phyloP scores from a whole-genome alignment of 768 basidiomycete species.

The Agrocybe praecox region DNA sequence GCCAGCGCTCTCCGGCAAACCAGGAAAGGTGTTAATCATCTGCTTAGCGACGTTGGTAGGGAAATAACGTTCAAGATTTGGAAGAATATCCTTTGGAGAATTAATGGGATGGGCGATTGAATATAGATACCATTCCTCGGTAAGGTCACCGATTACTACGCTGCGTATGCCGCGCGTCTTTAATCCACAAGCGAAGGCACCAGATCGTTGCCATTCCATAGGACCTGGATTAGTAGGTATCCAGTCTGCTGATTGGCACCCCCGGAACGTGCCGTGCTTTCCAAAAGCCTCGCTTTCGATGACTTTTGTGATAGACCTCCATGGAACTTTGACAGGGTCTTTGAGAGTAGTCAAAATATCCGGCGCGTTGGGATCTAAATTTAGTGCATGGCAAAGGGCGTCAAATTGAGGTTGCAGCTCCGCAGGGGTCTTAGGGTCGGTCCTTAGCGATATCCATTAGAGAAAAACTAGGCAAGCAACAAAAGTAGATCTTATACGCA shows the following conservation, averaged over 20 bases:
- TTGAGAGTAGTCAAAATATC: slow-evolving; percentile 53
- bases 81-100: slow-evolving; percentile 49
- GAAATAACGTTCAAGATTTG: slow-evolving; percentile 66
- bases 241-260: slow-evolving; percentile 63
- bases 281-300: slow-evolving; percentile 64
- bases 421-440: slow-evolving; percentile 58
- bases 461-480: not conserved
- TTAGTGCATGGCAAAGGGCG: slow-evolving; percentile 58
- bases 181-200: slow-evolving; percentile 57
- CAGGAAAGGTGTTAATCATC: slow-evolving; percentile 47
- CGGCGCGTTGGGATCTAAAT: slow-evolving; percentile 53
- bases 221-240: slow-evolving; percentile 52
- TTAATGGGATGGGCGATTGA: slow-evolving; percentile 66
- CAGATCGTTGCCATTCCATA: slow-evolving; percentile 70
- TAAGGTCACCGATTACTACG: slow-evolving; percentile 68
- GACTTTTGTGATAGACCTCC: slow-evolving; percentile 50
- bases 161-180: slow-evolving; percentile 58
- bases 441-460: slow-evolving; percentile 27
- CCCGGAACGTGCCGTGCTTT: slow-evolving; percentile 68
- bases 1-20: slow-evolving; percentile 39
- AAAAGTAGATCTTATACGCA: too few species aligned
- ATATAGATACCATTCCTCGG: slow-evolving; percentile 80
- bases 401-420: slow-evolving; percentile 65
- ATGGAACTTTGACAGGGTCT: slow-evolving; percentile 49
- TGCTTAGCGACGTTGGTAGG: slow-evolving; percentile 44